Conservation (phyloP, 345 rosid species). For the Streptanthus diversifolius region DNA sequence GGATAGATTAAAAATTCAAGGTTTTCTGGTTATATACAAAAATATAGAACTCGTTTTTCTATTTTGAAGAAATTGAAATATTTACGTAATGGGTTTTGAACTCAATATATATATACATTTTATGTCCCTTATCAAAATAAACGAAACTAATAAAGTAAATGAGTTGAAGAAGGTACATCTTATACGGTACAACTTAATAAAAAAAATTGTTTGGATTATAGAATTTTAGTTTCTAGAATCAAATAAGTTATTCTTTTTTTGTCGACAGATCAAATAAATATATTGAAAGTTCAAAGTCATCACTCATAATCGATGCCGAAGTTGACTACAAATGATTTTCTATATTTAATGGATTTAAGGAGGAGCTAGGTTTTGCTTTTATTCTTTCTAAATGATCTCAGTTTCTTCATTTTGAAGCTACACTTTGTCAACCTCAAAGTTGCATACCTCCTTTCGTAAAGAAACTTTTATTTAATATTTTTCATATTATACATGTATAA, state of each 20-base stretch:
- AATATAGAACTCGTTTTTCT: too few species aligned
- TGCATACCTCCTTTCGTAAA: conserved; percentile 29
- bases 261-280: background rate
- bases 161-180: background rate
- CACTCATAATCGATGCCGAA: conserved; percentile 27
- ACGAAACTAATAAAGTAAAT: background rate
- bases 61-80: too few species aligned
- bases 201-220: background rate
- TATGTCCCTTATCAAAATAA: background rate
- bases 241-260: background rate
- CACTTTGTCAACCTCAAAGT: conserved; percentile 39
- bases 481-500: background rate
- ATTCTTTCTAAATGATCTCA: conserved; percentile 30
- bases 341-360: conserved; percentile 24
- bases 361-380: conserved; percentile 31
- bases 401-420: conserved; percentile 41
- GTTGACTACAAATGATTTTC: conserved; percentile 30
- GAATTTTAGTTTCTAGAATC: conserved; percentile 23
- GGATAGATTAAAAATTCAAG: too few species aligned
- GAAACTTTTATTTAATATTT: conserved; percentile 11
- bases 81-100: too few species aligned
- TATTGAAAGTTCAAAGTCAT: conserved; percentile 25
- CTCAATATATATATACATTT: background rate
- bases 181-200: background rate
- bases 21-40: too few species aligned